phyloP scores from a whole-genome alignment of 129 eudicot species.

The Flaveria robusta region DNA sequence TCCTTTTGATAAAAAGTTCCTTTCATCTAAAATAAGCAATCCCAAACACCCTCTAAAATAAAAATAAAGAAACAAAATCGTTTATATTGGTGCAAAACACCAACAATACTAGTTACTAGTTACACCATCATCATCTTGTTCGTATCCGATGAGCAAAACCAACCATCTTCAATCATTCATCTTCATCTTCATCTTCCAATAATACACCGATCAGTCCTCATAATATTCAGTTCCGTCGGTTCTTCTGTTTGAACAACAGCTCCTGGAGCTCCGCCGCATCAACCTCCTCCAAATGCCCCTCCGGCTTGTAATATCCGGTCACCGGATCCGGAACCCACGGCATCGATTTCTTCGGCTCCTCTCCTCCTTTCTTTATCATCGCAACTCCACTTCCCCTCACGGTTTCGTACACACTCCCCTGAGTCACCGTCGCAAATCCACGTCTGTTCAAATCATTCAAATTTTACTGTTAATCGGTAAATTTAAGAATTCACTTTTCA shows the following conservation, averaged over 20 bases:
- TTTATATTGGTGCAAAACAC: too few relatives aligned
- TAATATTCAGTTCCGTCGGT: neutral
- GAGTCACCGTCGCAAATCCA: constrained; percentile 51
- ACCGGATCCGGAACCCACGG: constrained; percentile 85
- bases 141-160: neutral
- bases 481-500: too few relatives aligned
- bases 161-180: neutral
- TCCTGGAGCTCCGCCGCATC: constrained; percentile 11
- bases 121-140: neutral
- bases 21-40: too few relatives aligned
- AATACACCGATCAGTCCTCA: too few relatives aligned
- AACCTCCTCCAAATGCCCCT: neutral
- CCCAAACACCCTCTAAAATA: too few relatives aligned
- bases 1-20: too few relatives aligned
- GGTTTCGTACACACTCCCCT: constrained; percentile 38
- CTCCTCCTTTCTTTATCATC: constrained; percentile 45
- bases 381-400: constrained; percentile 38
- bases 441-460: constrained; percentile 34
- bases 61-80: too few relatives aligned
- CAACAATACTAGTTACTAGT: too few relatives aligned
- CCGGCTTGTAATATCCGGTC: neutral
- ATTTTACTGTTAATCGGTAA: too few relatives aligned
- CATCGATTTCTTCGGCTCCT: constrained; percentile 44
- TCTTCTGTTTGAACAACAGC: neutral
- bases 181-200: constrained; percentile 1